Base-by-base conservation (phyloP, 768 basidiomycete genomes). In the Tricholoma furcatifolium region DNA sequence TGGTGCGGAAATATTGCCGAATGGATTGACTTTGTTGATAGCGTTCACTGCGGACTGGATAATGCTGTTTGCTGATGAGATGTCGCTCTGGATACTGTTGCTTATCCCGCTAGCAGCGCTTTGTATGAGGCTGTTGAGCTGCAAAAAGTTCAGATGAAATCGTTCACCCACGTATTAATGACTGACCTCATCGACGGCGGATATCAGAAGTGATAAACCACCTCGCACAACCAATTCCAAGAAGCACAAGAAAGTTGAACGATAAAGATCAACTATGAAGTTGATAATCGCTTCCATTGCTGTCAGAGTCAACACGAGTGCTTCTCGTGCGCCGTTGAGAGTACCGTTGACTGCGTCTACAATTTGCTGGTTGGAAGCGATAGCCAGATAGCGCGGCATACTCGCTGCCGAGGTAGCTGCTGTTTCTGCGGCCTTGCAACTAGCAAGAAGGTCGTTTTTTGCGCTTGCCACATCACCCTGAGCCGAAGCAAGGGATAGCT, bases 181-280 rank as follows among this genome's bases (percentile, higher is more conserved):
- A 64, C 83, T 55, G 59, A 94, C 95, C 74, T 88, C 88, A 57
- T 92, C 75, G 0, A 93, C 91, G 6, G 92, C 93, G 43, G 74
- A 77, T 45, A 97, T 91, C 42, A 97, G 72, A 50, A 98, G 72
- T 21, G 83, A 78, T 47, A 99, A 74, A 6, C 81, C 87, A 15
- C 93, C 93, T 24, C 85, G 79, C 9, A 99, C 83, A 20, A 91
- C 84, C 40, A 98, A 78, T 68, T 98, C 93, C 58, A 97, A 73
- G 60, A 97, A 93, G 68, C 96, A 99, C 47, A 99, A 78, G 63
- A 96, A 86, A 3, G 95, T 90, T 3, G 93, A 95, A 36, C 94
- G 87, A 65, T 97, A 98, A 42, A 87, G 82, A 70, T 93, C 88
- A 58, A 98, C 81, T 58, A 97, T 81, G 69, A 98, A 98, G 62